Percentiles rank a stretch among this genome's conserved stretches.
Evolutionary conservation across 345 rosid species (phyloP).

Genomic region (Lenwebbia sp.): DNA sequence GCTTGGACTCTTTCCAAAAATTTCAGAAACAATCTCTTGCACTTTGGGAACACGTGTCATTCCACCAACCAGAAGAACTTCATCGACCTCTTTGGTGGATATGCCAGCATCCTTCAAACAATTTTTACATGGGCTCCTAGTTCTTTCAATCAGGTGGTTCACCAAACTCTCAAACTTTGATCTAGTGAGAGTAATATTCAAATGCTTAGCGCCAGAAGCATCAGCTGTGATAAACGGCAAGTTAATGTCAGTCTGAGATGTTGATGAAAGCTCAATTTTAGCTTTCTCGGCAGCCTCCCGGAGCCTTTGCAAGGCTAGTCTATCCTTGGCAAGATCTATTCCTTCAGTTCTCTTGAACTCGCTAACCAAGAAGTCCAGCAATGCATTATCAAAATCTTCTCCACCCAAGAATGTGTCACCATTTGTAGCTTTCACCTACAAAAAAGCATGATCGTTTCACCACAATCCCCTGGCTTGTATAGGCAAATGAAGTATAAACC

Average conservation of each 20-base stretch:
- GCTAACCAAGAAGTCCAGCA: slow-evolving; percentile 65
- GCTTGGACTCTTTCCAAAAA: slow-evolving; percentile 78
- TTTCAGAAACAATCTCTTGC: slow-evolving; percentile 61
- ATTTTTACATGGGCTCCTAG: slow-evolving; percentile 58
- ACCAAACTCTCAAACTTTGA: slow-evolving; percentile 66
- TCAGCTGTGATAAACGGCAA: slow-evolving; percentile 85
- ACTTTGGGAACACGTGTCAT: slow-evolving; percentile 98
- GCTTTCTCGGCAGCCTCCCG: slow-evolving; percentile 92
- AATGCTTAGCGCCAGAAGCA: slow-evolving; percentile 78
- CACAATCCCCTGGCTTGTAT: background rate
- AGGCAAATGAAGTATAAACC: background rate
- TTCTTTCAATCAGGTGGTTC: slow-evolving; percentile 64
- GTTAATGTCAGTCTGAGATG: slow-evolving; percentile 75
- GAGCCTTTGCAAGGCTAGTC: slow-evolving; percentile 81
- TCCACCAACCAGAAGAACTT: slow-evolving; percentile 86
- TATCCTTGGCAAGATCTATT: slow-evolving; percentile 71
- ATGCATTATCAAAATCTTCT: slow-evolving; percentile 79
- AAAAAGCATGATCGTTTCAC: background rate
- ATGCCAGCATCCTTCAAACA: slow-evolving; percentile 81
- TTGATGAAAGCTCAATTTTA: slow-evolving; percentile 81
- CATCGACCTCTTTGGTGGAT: slow-evolving; percentile 57
- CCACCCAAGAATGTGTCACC: slow-evolving; percentile 97
- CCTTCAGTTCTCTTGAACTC: slow-evolving; percentile 68
- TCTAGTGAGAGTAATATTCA: slow-evolving; percentile 69
- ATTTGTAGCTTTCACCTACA: slow-evolving; percentile 91